Evolutionary conservation across 495 filamentous ascomycete species (phyloP).

Genomic region (Neurospora sp.): DNA sequence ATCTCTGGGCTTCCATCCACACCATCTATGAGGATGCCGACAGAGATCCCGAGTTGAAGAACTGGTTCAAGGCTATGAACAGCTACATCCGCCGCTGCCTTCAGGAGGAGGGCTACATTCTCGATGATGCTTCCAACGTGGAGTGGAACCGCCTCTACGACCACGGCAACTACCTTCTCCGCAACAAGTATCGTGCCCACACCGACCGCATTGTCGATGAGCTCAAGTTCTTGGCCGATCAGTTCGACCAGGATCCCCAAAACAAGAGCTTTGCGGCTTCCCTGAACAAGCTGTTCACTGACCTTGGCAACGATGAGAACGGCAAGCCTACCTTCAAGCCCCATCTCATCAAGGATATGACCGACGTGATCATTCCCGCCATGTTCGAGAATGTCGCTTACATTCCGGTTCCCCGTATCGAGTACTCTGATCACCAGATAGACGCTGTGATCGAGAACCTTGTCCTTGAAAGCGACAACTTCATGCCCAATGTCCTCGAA

Average conservation of each 20-base stretch:
- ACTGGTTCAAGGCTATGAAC: conserved; percentile 80
- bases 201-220: conserved; percentile 84
- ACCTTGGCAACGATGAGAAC: conserved; percentile 68
- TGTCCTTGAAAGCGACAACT: conserved; percentile 90
- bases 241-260: conserved; percentile 80
- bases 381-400: conserved; percentile 84
- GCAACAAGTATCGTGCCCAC: conserved; percentile 77
- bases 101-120: conserved; percentile 80
- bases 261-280: conserved; percentile 72
- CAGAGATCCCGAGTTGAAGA: conserved; percentile 72
- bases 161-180: conserved; percentile 77
- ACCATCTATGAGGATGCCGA: conserved; percentile 87
- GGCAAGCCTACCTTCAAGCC: conserved; percentile 87
- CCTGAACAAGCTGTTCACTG: conserved; percentile 74
- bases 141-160: conserved; percentile 84
- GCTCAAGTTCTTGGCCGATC: conserved; percentile 75
- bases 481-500: conserved; percentile 91
- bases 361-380: conserved; percentile 74
- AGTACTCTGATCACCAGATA: conserved; percentile 76
- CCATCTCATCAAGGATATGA: conserved; percentile 80
- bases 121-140: conserved; percentile 69
- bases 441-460: conserved; percentile 92
- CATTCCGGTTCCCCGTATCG: conserved; percentile 87
- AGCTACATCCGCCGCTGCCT: conserved; percentile 72
- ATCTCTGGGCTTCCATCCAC: conserved; percentile 78